Percentiles rank a stretch among this genome's conserved stretches.
phyloP scores from a whole-genome alignment of 768 basidiomycete species.

The Exsudoporus frostii region DNA sequence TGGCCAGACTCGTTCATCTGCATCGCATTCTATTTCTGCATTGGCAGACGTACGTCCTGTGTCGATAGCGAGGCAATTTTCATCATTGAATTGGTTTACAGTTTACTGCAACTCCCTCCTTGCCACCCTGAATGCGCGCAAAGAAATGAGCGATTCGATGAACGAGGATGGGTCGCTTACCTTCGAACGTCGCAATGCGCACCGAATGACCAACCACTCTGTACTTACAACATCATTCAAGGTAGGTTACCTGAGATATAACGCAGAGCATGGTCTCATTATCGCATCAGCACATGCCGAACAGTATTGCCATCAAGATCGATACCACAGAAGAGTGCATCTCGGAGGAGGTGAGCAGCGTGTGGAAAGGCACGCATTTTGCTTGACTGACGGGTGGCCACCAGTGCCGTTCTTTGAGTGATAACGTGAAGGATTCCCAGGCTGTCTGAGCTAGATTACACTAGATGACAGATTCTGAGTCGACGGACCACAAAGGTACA shows the following conservation, averaged over 20 bases:
- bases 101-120: conserved; percentile 61
- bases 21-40: conserved; percentile 57
- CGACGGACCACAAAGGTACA: no score
- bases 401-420: conserved; percentile 1
- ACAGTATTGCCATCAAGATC: conserved; percentile 61
- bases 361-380: neutral
- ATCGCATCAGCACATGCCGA: conserved; percentile 24
- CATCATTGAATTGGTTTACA: conserved; percentile 12
- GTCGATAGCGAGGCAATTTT: neutral
- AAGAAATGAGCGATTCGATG: conserved; percentile 35
- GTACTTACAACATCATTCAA: neutral
- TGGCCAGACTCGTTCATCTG: conserved; percentile 51
- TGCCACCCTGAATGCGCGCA: conserved; percentile 54
- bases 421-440: conserved; percentile 3
- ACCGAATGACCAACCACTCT: conserved; percentile 6
- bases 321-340: conserved; percentile 55
- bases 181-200: neutral
- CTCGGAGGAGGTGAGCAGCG: conserved; percentile 33
- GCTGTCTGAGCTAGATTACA: neutral
- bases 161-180: conserved; percentile 10
- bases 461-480: no score
- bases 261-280: neutral
- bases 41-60: conserved; percentile 48
- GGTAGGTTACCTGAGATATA: neutral
- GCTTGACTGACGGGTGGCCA: neutral